Conservation (phyloP, 169 alveolate genomes). For the Cryptosporidium ryanae region DNA sequence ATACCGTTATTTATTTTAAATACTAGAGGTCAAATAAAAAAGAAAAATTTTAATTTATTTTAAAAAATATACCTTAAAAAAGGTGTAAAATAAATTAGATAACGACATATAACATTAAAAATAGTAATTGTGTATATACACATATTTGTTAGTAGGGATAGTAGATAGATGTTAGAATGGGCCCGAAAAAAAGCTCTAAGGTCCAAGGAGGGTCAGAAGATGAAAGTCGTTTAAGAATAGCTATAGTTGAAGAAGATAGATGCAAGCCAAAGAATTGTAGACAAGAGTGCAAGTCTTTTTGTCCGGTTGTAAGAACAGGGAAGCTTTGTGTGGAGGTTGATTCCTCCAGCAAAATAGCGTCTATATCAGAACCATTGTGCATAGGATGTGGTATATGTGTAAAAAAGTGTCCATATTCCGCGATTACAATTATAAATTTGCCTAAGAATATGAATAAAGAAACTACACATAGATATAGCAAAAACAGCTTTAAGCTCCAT, state of each 20-base stretch:
- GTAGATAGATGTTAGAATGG: slow-evolving; percentile 1
- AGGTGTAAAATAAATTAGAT: too few species aligned
- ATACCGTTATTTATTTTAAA: too few species aligned
- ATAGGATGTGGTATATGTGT: slow-evolving; percentile 99
- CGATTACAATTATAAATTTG: slow-evolving; percentile 96
- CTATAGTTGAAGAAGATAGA: slow-evolving; percentile 96
- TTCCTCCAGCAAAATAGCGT: slow-evolving; percentile 93
- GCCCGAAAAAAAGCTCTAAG: slow-evolving; percentile 76
- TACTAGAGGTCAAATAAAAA: too few species aligned
- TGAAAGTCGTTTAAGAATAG: slow-evolving; percentile 95
- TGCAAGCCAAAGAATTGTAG: slow-evolving; percentile 98
- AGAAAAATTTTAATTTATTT: too few species aligned
- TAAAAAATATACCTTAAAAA: too few species aligned
- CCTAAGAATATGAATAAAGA: slow-evolving; percentile 96
- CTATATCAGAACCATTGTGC: slow-evolving; percentile 96
- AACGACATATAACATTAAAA: too few species aligned
- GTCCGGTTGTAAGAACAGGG: slow-evolving; percentile 95
- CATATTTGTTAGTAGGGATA: too few species aligned
- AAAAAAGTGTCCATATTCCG: slow-evolving; percentile 98
- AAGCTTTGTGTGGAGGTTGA: slow-evolving; percentile 97
- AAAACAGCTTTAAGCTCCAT: slow-evolving; percentile 98
- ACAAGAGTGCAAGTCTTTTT: slow-evolving; percentile 93
- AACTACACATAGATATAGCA: slow-evolving; percentile 96
- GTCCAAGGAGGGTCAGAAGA: slow-evolving; percentile 79
- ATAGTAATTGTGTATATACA: too few species aligned